These are phyloP conservation scores for Fusarium drepaniforme DNA, from an alignment of 2,329 filamentous ascomycete genomes.

Conservation along the genomic window DNA sequence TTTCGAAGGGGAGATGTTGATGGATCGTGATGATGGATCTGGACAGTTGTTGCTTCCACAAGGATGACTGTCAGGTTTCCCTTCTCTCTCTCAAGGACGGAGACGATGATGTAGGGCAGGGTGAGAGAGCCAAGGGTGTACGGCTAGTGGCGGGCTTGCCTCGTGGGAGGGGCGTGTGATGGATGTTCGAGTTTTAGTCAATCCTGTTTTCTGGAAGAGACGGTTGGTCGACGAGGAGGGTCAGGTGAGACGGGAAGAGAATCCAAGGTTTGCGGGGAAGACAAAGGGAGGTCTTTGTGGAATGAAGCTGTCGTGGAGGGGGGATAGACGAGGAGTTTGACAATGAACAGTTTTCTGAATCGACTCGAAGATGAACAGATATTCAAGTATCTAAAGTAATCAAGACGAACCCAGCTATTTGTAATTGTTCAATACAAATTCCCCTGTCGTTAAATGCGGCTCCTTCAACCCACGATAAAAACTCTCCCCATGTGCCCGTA, in stretches of 20 bases:
- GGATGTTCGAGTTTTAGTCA: conserved; percentile 31
- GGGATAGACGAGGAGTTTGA: background rate
- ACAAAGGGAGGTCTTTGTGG: conserved; percentile 1
- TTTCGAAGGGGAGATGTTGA: background rate
- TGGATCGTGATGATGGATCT: background rate
- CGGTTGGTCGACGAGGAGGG: conserved; percentile 31
- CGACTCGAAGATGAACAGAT: too few relatives aligned
- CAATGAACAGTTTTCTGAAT: too few relatives aligned
- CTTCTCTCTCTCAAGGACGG: conserved; percentile 7
- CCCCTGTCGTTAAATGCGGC: background rate
- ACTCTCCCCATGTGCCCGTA: background rate
- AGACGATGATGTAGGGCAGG: conserved; percentile 37
- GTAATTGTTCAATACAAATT: background rate
- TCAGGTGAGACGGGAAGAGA: conserved; percentile 34
- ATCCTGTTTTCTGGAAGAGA: conserved; percentile 31
- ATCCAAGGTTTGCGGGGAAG: conserved; percentile 33
- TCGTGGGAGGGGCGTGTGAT: conserved; percentile 38
- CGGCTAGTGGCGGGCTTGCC: conserved; percentile 40
- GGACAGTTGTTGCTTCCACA: background rate
- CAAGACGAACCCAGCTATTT: background rate
- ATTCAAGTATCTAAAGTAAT: background rate
- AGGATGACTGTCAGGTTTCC: conserved; percentile 4
- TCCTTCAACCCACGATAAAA: background rate
- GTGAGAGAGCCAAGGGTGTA: conserved; percentile 28
- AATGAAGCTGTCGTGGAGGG: background rate